Evolutionary conservation across 2,329 filamentous ascomycete genomes (phyloP).

Genomic region (Huntiella omanensis): DNA sequence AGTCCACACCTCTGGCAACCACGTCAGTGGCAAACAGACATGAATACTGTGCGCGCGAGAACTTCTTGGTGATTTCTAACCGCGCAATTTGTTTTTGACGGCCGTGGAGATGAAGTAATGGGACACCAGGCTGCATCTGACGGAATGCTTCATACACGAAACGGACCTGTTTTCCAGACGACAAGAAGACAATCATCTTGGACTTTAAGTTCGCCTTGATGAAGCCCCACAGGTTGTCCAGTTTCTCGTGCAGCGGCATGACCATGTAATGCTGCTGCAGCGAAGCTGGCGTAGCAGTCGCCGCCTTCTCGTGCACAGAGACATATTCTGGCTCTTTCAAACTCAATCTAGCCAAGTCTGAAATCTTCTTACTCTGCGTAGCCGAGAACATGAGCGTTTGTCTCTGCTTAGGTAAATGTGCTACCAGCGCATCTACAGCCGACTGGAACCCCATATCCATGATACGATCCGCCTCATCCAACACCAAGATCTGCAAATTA

Average conservation of each 20-base stretch:
- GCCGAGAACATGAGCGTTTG: constrained; percentile 94
- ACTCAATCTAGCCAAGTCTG: constrained; percentile 74
- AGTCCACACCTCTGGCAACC: constrained; percentile 82
- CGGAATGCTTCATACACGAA: constrained; percentile 90
- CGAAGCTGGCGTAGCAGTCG: constrained; percentile 59
- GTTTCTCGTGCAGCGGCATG: constrained; percentile 68
- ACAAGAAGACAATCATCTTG: constrained; percentile 91
- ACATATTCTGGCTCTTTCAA: constrained; percentile 87
- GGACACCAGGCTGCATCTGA: constrained; percentile 84
- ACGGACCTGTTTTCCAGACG: constrained; percentile 86
- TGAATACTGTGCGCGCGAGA: constrained; percentile 60
- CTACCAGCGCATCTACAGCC: constrained; percentile 79
- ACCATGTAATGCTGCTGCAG: constrained; percentile 85
- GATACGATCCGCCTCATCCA: constrained; percentile 92
- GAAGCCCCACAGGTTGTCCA: constrained; percentile 86
- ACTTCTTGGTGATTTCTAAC: constrained; percentile 70
- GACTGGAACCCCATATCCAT: constrained; percentile 94
- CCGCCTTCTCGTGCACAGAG: constrained; percentile 71
- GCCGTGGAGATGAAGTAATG: constrained; percentile 80
- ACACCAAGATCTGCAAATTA: constrained; percentile 76
- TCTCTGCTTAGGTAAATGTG: constrained; percentile 67
- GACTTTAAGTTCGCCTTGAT: constrained; percentile 77
- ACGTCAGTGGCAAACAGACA: constrained; percentile 94
- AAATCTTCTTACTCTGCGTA: constrained; percentile 87
- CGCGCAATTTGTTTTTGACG: constrained; percentile 82